phyloP scores from a whole-genome alignment of 2,329 filamentous ascomycete species.

The Beauveria pseudobassiana region DNA sequence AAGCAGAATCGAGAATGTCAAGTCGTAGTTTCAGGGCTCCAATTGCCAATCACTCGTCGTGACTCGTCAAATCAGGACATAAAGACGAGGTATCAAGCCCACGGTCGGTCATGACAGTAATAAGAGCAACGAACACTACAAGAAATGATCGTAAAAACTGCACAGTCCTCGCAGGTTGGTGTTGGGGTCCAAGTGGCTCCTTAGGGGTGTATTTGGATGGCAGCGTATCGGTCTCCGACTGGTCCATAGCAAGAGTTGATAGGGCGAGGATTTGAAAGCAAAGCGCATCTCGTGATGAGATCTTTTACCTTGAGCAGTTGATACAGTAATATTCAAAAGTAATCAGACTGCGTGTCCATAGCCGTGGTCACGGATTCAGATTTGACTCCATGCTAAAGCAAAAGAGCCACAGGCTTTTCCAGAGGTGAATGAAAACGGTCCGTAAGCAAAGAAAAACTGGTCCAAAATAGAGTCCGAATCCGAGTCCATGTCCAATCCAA shows the following conservation, averaged over 20 bases:
- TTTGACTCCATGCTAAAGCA: neutral
- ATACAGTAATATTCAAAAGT: slow-evolving; percentile 11
- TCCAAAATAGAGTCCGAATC: neutral
- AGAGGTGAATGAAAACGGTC: neutral
- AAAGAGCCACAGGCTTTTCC: neutral
- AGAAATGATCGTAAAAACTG: neutral
- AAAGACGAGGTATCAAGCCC: neutral
- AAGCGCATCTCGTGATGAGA: neutral
- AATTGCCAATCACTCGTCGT: neutral
- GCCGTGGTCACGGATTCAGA: neutral
- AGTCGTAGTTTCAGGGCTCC: neutral
- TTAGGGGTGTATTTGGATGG: neutral
- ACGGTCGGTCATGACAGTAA: neutral
- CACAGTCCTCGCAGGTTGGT: neutral
- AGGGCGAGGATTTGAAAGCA: neutral
- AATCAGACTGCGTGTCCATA: slow-evolving; percentile 4
- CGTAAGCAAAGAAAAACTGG: neutral
- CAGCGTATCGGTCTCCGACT: neutral
- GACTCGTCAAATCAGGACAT: neutral
- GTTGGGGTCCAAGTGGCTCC: neutral
- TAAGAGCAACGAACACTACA: neutral
- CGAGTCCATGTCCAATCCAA: slow-evolving; percentile 3
- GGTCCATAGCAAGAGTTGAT: neutral
- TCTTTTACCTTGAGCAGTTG: slow-evolving; percentile 6
- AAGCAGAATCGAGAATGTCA: neutral